Evolutionary conservation across 768 basidiomycete genomes (phyloP), one percentile per base, ranked within the genome.

Genomic region (Porphyrellus cyaneotinctus): DNA sequence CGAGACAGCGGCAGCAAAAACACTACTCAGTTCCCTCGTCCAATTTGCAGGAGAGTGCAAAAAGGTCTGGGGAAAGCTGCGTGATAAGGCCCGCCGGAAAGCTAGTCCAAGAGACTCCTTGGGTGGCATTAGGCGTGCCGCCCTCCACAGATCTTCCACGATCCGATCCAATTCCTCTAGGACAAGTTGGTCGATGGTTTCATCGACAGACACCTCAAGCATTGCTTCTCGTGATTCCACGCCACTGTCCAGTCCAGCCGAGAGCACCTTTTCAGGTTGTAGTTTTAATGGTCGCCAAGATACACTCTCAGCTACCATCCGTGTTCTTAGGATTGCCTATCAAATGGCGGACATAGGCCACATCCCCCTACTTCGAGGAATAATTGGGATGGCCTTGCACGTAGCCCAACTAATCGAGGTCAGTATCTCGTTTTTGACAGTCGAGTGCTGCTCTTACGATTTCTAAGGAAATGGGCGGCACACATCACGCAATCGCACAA

Each of bases 1-100:
- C 6, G 43, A 62, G 15, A 62, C 60, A 6, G 14, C 51, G 10
- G 60, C 60, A n/a, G 57, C 44, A 20, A 63, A 46, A 39, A 63
- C 60, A 2, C 49, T 62, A 11, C 33, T 56, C 15, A 30, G 36
- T 23, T 53, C 18, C n/a, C 48, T 62, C 10, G 28, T 43, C 13
- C 28, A 43, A 14, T 22, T 24, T 4, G 35, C 20, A 14, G 41
- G 17, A 8, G 50, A 62, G n/a, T 39, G 58, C 10, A 58, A 41
- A 30, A 58, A 23, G 2, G 18, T 15, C 15, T 62, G 56, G 48
- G 15, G 0, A 9, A 58, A 18, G 38, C 14, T 62, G 7, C 53
- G 50, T 15, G 31, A 9, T 8, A 42, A 23, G 31, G 17, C 14
- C 26, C 44, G 51, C 28, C 31, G 37, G 30, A 6, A 11, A n/a